Evolutionary conservation across 768 basidiomycete genomes (phyloP).

Genomic region (Phylloporus rhodoxanthus): DNA sequence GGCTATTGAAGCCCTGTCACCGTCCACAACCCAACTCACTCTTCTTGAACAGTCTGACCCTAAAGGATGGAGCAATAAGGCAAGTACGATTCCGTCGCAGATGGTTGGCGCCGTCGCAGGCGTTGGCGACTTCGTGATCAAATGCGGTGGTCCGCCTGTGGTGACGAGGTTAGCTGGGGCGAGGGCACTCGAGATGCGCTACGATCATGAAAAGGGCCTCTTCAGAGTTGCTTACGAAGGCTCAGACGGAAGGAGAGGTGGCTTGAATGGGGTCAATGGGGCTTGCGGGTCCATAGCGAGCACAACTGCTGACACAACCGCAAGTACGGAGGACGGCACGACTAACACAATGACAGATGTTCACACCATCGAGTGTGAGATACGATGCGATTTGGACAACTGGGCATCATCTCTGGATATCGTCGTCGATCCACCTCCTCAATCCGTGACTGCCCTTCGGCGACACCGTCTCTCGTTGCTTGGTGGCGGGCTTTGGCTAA

Average conservation of each 20-base stretch:
- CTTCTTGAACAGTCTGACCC: conserved; percentile 96
- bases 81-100: conserved; percentile 81
- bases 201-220: conserved; percentile 79
- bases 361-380: conserved; percentile 76
- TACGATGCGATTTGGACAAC: conserved; percentile 86
- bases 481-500: conserved; percentile 93
- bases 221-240: conserved; percentile 84
- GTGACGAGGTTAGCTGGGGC: conserved; percentile 79
- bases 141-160: conserved; percentile 91
- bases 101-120: conserved; percentile 89
- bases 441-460: conserved; percentile 72
- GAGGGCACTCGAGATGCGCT: conserved; percentile 64
- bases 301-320: neutral
- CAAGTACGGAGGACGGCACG: conserved; percentile 17
- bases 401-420: conserved; percentile 84
- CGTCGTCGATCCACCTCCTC: conserved; percentile 89
- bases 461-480: conserved; percentile 80
- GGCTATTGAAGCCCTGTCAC: conserved; percentile 93
- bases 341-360: conserved; percentile 21
- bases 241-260: conserved; percentile 43
- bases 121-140: conserved; percentile 93
- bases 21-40: conserved; percentile 89
- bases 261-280: conserved; percentile 18
- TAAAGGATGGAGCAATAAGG: conserved; percentile 93
- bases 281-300: conserved; percentile 4